Evolutionary conservation across 805 yeast genomes (phyloP).

Genomic region (Sugiyamaella marilandica): DNA sequence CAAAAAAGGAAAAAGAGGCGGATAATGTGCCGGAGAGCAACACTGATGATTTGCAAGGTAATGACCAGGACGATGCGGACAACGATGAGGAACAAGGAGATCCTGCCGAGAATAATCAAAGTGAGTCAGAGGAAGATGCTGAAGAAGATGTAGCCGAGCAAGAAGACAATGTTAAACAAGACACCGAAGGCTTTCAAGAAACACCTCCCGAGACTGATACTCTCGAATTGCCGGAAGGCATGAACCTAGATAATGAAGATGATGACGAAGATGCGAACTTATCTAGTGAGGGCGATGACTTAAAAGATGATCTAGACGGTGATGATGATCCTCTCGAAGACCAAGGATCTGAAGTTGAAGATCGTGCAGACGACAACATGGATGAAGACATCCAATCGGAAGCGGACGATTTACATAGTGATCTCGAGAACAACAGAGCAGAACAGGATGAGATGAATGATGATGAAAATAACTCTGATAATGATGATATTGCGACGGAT

Average conservation of each 20-base stretch:
- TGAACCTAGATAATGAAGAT: conserved; percentile 71
- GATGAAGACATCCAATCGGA: conserved; percentile 29
- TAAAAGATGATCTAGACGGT: conserved; percentile 30
- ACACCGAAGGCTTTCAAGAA: conserved; percentile 65
- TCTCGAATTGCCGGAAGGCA: conserved; percentile 86
- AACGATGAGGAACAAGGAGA: conserved; percentile 33
- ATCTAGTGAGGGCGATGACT: conserved; percentile 32
- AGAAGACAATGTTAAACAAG: conserved; percentile 78
- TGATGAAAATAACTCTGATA: conserved; percentile 25
- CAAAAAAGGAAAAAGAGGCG: conserved; percentile 65
- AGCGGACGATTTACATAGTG: conserved; percentile 27
- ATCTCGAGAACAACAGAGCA: conserved; percentile 20
- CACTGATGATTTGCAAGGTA: conserved; percentile 34
- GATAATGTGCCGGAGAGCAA: conserved; percentile 54
- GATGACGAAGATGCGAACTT: conserved; percentile 42
- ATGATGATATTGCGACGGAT: conserved; percentile 32
- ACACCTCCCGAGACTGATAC: conserved; percentile 80
- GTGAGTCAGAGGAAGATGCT: conserved; percentile 23
- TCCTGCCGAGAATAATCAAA: conserved; percentile 13
- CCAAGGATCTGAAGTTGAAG: conserved; percentile 25
- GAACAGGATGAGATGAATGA: conserved; percentile 15
- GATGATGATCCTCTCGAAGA: conserved; percentile 26
- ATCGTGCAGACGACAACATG: conserved; percentile 17
- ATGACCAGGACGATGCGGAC: conserved; percentile 25
- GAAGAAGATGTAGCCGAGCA: conserved; percentile 60